A percentile compares a stretch with the other conserved stretches of the same genome.
phyloP scores from a whole-genome alignment of 805 yeast species.

The Saccharomycopsis schoenii region DNA sequence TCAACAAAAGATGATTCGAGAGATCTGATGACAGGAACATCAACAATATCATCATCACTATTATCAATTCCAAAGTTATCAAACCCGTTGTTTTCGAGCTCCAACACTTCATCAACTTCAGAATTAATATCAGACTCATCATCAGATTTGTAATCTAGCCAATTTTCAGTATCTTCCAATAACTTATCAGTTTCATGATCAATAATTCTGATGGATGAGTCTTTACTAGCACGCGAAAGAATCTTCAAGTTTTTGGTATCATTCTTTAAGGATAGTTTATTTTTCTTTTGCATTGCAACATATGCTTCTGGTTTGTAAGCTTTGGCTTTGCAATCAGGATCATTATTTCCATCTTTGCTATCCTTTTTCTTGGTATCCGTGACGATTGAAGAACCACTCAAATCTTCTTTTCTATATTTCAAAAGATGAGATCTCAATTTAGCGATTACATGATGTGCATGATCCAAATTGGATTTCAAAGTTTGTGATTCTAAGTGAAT shows the following conservation, averaged over 20 bases:
- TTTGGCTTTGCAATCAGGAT: neutral
- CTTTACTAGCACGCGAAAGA: neutral
- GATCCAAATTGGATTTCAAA: conserved; percentile 49
- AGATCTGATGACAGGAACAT: neutral
- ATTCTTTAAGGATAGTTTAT: neutral
- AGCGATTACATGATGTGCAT: conserved; percentile 54
- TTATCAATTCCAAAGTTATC: conserved; percentile 12
- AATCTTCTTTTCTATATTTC: conserved; percentile 24
- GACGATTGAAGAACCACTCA: neutral
- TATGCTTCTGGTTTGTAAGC: neutral
- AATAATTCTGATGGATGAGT: conserved; percentile 3
- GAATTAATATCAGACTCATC: neutral
- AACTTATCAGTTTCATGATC: conserved; percentile 17
- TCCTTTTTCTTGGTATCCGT: neutral
- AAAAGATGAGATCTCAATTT: conserved; percentile 43
- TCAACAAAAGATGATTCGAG: neutral
- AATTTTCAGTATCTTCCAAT: conserved; percentile 14
- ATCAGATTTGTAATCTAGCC: conserved; percentile 12
- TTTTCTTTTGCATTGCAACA: neutral
- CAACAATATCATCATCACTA: neutral
- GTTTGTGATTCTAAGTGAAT: conserved; percentile 55
- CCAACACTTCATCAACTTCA: conserved; percentile 3
- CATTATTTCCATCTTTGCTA: neutral
- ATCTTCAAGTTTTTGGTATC: conserved; percentile 5
- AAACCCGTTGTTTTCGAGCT: neutral